A percentile compares a stretch with the other conserved stretches of the same genome.
Evolutionary conservation across 768 basidiomycete genomes (phyloP).

Genomic region (Lentinula boryana): DNA sequence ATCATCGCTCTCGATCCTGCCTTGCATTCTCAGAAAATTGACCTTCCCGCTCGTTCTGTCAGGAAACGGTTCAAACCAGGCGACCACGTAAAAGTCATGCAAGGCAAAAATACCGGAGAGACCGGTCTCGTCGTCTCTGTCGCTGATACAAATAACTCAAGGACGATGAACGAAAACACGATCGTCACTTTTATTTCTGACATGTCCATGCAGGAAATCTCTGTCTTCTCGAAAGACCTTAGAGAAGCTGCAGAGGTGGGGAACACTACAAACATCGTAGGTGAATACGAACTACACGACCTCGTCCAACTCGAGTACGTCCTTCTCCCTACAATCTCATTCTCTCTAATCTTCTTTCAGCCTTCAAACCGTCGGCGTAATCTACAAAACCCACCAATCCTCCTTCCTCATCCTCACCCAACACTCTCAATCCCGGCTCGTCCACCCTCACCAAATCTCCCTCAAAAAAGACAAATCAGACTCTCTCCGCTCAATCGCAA

Average conservation of each 20-base stretch:
- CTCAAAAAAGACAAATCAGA: slow-evolving; percentile 60
- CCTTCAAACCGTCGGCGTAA: slow-evolving; percentile 90
- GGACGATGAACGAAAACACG: neutral
- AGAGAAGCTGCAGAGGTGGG: slow-evolving; percentile 97
- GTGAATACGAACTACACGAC: slow-evolving; percentile 94
- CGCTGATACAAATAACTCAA: slow-evolving; percentile 51
- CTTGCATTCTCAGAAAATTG: slow-evolving; percentile 52
- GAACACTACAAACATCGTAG: slow-evolving; percentile 83
- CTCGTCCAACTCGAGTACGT: slow-evolving; percentile 94
- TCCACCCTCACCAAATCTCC: slow-evolving; percentile 92
- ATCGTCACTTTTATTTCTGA: slow-evolving; percentile 97
- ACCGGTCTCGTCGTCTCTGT: slow-evolving; percentile 94
- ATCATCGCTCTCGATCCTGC: slow-evolving; percentile 62
- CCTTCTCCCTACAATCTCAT: neutral
- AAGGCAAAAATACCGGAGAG: slow-evolving; percentile 86
- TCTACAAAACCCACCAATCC: slow-evolving; percentile 95
- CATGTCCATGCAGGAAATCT: slow-evolving; percentile 95
- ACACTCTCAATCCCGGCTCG: slow-evolving; percentile 80
- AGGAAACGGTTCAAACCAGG: slow-evolving; percentile 95
- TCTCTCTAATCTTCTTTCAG: slow-evolving; percentile 31
- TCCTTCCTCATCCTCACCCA: slow-evolving; percentile 96
- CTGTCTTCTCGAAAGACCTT: slow-evolving; percentile 95
- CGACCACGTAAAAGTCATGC: slow-evolving; percentile 98
- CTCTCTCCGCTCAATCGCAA: slow-evolving; percentile 77
- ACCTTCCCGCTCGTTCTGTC: slow-evolving; percentile 82